Percentiles rank a stretch among this genome's conserved stretches.
These are phyloP conservation scores for Moniliophthora roreri DNA, from an alignment of 1,284 basidiomycete species.

Conservation along the genomic window DNA sequence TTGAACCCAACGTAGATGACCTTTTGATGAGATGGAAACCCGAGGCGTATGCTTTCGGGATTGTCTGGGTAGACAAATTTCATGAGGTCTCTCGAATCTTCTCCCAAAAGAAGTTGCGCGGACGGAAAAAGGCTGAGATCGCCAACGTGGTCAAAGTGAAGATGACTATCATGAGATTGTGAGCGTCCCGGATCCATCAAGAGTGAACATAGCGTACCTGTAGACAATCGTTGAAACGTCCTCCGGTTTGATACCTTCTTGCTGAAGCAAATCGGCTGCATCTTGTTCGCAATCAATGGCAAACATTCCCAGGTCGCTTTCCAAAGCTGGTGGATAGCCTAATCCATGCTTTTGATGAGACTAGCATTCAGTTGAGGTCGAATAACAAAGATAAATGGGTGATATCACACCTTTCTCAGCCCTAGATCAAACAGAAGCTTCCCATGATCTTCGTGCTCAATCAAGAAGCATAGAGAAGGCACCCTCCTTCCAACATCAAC, in stretches of 20 bases:
- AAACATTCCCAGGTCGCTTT: conserved; percentile 2
- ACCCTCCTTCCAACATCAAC: neutral
- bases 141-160: conserved; percentile 35
- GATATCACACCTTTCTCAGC: conserved; percentile 8
- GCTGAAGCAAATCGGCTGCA: conserved; percentile 1
- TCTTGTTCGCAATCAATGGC: conserved; percentile 4
- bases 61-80: conserved; percentile 23
- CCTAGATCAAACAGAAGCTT: conserved; percentile 14
- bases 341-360: conserved; percentile 3
- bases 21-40: neutral
- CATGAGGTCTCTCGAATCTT: conserved; percentile 17
- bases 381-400: neutral
- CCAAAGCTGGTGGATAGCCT: conserved; percentile 10
- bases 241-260: neutral
- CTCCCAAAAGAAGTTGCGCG: conserved; percentile 27
- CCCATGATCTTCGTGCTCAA: neutral
- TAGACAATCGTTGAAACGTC: conserved; percentile 9
- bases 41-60: conserved; percentile 12
- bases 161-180: conserved; percentile 17
- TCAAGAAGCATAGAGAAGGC: neutral
- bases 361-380: neutral
- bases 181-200: neutral
- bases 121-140: conserved; percentile 26
- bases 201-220: neutral
- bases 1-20: conserved; percentile 2